Evolutionary conservation across 2,329 filamentous ascomycete species (phyloP), one percentile per base, ranked within the genome.

Genomic region (Colletotrichum salicis): DNA sequence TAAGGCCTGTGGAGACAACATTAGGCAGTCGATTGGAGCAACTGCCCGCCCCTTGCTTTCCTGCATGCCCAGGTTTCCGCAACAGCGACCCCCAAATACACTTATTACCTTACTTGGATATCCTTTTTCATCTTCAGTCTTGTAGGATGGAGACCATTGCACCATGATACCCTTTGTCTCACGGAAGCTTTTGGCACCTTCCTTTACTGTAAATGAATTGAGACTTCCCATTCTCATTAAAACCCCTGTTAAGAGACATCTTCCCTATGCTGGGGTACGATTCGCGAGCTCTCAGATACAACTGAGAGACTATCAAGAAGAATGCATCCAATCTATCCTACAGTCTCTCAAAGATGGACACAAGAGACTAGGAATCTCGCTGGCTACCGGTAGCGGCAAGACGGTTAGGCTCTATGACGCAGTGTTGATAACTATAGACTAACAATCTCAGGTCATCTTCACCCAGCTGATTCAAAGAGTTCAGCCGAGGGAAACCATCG

Each of bases 401-500:
- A 98, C 95, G 8, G 94, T 94, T 6, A 27, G 56, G 31, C 13
- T 4, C 22, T 11, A 12, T 68, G 74, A 73, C 78, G 27, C 72
- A 13, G 29, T 22, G 56, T 45, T 56, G 22, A 63, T 19, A 22
- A 37, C 24, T 60, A 59, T n/a, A 22, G 37, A n/a, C 33, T 61
- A 35, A 64, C 19, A 54, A 8, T 31, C 27, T 29, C 75, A 94
- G 93, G 92, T 99, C 79, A 95, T 99, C 76, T 99, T 99, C 84
- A 98, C 96, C 13, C 95, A 97, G 79, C 88, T 99, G 57, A 97
- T 99, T 73, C 91, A 94, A 77, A 92, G 93, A 70, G 86, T 98
- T 62, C 81, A 85, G 64, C 82, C 91, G 6, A 85, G 84, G 12
- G 84, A 85, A 63, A 80, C 87, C 35, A 79, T 83, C 72, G 92